Evolutionary conservation across 768 basidiomycete species (phyloP).

Genomic region (Collybia nuda): DNA sequence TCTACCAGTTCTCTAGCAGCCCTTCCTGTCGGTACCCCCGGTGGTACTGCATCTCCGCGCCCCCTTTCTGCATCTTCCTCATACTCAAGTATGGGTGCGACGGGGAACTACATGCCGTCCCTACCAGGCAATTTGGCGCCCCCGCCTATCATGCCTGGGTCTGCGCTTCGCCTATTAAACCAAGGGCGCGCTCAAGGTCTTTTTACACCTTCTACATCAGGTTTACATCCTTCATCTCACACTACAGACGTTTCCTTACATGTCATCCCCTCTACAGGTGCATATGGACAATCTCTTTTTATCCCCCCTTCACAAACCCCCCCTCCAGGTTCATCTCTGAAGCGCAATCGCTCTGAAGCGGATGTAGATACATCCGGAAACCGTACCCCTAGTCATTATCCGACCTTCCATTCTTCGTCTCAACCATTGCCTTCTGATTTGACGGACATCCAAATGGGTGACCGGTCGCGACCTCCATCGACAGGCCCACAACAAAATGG

Average conservation of each 20-base stretch:
- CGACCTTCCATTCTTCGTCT: constrained; percentile 17
- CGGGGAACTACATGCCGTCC: constrained; percentile 41
- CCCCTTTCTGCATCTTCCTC: constrained; percentile 71
- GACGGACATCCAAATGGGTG: constrained; percentile 45
- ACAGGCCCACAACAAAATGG: constrained; percentile 47
- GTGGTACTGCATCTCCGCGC: constrained; percentile 53
- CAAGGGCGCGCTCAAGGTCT: constrained; percentile 86
- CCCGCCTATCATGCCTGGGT: constrained; percentile 86
- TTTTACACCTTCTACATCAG: constrained; percentile 82
- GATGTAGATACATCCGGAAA: constrained; percentile 47
- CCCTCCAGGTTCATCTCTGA: constrained; percentile 47
- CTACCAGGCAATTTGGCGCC: constrained; percentile 65
- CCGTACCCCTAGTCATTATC: constrained; percentile 15
- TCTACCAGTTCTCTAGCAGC: constrained; percentile 68
- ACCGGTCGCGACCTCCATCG: constrained; percentile 52
- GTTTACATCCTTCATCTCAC: constrained; percentile 38
- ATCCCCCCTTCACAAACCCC: constrained; percentile 48
- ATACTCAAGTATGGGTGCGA: constrained; percentile 52
- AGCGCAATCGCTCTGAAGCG: constrained; percentile 66
- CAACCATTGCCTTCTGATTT: constrained; percentile 23
- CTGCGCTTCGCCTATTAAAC: constrained; percentile 78
- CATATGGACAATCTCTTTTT: constrained; percentile 51
- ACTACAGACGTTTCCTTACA: constrained; percentile 54
- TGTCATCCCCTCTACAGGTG: constrained; percentile 40
- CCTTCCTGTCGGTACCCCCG: constrained; percentile 54